Percentiles rank a stretch among this genome's conserved stretches.
These are phyloP conservation scores for Xylariaceae sp. DNA, from an alignment of 2,329 filamentous ascomycete species.

Conservation along the genomic window DNA sequence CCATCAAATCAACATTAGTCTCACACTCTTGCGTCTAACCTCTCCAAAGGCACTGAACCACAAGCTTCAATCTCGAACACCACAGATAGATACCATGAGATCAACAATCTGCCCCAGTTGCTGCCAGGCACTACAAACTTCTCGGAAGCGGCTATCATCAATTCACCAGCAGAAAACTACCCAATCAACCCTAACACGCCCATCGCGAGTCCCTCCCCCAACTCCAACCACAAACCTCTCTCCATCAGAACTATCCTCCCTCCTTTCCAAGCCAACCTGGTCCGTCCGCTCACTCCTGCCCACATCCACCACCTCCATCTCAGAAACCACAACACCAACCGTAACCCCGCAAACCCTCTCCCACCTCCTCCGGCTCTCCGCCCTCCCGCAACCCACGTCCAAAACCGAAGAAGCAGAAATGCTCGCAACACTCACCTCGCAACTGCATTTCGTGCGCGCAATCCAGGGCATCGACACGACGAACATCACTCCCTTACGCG, in stretches of 20 bases:
- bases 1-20: no score
- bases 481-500: slow-evolving; percentile 67
- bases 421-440: slow-evolving; percentile 70
- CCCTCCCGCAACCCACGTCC: slow-evolving; percentile 68
- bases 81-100: slow-evolving; percentile 22
- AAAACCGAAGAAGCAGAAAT: slow-evolving; percentile 63
- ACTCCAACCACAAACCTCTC: slow-evolving; percentile 35
- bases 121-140: slow-evolving; percentile 19
- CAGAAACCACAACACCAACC: slow-evolving; percentile 17
- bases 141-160: slow-evolving; percentile 2
- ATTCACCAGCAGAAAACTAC: slow-evolving; percentile 1
- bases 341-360: slow-evolving; percentile 67
- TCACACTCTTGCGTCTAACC: neutral
- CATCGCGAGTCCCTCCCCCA: slow-evolving; percentile 27
- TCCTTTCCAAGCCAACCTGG: slow-evolving; percentile 73
- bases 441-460: slow-evolving; percentile 86
- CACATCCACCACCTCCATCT: slow-evolving; percentile 23
- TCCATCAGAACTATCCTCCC: slow-evolving; percentile 31
- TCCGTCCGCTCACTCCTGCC: slow-evolving; percentile 74
- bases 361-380: slow-evolving; percentile 85
- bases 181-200: slow-evolving; percentile 5
- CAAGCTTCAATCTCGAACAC: no score
- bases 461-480: slow-evolving; percentile 76
- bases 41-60: neutral
- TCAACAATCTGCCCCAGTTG: slow-evolving; percentile 25